Evolutionary conservation across 2,329 filamentous ascomycete genomes (phyloP).

Genomic region (Arthrobotrys conoides): DNA sequence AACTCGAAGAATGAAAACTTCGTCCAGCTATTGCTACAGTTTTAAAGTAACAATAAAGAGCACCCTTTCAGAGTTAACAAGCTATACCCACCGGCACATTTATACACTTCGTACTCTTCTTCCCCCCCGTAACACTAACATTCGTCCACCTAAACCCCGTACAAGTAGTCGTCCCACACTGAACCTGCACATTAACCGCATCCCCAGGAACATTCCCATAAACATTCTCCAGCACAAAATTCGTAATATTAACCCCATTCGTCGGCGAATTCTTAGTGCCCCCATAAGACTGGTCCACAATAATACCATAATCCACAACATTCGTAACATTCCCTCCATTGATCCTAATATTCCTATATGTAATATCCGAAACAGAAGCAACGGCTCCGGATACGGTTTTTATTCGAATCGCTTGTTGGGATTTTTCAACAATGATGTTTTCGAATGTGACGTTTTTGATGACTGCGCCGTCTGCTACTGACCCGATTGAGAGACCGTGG

Average conservation of each 20-base stretch:
- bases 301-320: conserved; percentile 72
- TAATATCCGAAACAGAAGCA: conserved; percentile 71
- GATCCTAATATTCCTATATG: conserved; percentile 70
- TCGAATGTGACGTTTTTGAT: conserved; percentile 72
- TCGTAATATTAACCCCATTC: conserved; percentile 69
- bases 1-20: neutral
- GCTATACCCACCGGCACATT: conserved; percentile 66
- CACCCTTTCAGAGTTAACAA: no score
- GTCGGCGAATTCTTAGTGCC: conserved; percentile 66
- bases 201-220: conserved; percentile 66
- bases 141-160: conserved; percentile 66
- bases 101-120: conserved; percentile 65
- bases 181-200: conserved; percentile 67
- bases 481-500: conserved; percentile 75
- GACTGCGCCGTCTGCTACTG: conserved; percentile 71
- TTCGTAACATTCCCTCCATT: conserved; percentile 67
- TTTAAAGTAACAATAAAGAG: no score
- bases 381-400: conserved; percentile 72
- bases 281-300: conserved; percentile 74
- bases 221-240: conserved; percentile 67
- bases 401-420: conserved; percentile 73
- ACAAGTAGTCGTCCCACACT: conserved; percentile 67
- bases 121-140: conserved; percentile 67
- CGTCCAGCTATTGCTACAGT: no score
- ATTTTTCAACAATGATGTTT: conserved; percentile 70